Evolutionary conservation across 148 eudicot species (phyloP).

Genomic region (Vaccinium vitisidaea): DNA sequence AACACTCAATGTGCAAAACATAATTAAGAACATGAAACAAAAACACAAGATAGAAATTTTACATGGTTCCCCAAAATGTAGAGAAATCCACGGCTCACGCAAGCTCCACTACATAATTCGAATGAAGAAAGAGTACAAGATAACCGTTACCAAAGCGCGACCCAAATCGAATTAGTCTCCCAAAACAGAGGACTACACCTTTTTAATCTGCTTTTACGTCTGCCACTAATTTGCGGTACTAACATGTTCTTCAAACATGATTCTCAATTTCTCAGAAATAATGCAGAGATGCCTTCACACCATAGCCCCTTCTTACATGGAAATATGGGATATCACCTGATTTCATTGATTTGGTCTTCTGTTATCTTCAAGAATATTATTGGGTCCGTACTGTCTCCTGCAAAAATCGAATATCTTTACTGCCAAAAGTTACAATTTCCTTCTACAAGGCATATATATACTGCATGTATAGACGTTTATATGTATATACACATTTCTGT

Average conservation of each 20-base stretch:
- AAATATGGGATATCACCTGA: too few relatives aligned
- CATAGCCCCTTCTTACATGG: neutral
- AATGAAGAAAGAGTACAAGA: too few relatives aligned
- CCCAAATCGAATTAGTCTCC: neutral
- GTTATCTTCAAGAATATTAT: neutral
- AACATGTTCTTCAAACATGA: neutral
- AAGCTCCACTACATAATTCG: too few relatives aligned
- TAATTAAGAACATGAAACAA: too few relatives aligned
- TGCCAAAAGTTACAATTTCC: neutral
- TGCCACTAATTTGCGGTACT: neutral
- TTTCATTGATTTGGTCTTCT: neutral
- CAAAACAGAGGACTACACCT: neutral
- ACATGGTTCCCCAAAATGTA: too few relatives aligned
- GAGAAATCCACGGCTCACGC: too few relatives aligned
- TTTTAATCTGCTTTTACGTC: neutral
- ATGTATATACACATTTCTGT: too few relatives aligned
- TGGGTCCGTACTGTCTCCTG: neutral
- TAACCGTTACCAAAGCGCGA: too few relatives aligned
- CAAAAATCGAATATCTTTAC: neutral
- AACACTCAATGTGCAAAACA: too few relatives aligned
- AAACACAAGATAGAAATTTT: too few relatives aligned
- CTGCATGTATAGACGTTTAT: neutral
- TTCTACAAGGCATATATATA: neutral
- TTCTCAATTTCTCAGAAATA: neutral
- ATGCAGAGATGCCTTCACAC: constrained; percentile 8